phyloP scores from a whole-genome alignment of 2,329 filamentous ascomycete species.

The Aspergillus nomiae region DNA sequence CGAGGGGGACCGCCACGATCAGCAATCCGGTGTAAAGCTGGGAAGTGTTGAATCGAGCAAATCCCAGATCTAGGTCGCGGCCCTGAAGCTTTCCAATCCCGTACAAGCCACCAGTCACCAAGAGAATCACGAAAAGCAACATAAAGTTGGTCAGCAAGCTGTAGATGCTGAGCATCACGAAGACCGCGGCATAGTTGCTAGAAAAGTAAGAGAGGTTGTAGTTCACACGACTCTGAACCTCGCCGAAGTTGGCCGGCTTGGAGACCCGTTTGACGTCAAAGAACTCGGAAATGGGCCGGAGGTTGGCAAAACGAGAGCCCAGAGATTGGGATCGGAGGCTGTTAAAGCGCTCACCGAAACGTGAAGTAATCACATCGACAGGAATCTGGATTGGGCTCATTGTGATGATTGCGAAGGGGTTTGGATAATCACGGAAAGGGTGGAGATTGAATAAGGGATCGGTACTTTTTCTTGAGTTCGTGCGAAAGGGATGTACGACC shows the following conservation, averaged over 20 bases:
- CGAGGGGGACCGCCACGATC: slow-evolving; percentile 79
- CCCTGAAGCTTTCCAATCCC: slow-evolving; percentile 89
- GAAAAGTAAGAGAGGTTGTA: slow-evolving; percentile 98
- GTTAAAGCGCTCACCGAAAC: slow-evolving; percentile 87
- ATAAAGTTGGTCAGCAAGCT: slow-evolving; percentile 83
- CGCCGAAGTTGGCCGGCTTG: slow-evolving; percentile 87
- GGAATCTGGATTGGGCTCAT: slow-evolving; percentile 94
- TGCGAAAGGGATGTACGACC: not conserved
- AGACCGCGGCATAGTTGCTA: slow-evolving; percentile 95
- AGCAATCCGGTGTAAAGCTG: slow-evolving; percentile 92
- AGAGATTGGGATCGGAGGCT: slow-evolving; percentile 78
- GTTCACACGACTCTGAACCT: slow-evolving; percentile 89
- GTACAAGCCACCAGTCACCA: slow-evolving; percentile 84
- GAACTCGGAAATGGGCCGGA: slow-evolving; percentile 90
- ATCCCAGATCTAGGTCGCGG: slow-evolving; percentile 82
- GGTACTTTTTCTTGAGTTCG: not conserved
- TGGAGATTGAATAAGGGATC: not conserved
- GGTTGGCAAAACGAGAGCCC: slow-evolving; percentile 82
- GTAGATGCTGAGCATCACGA: slow-evolving; percentile 95
- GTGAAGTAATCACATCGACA: slow-evolving; percentile 85
- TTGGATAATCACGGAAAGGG: not conserved
- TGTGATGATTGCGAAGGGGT: slow-evolving; percentile 23
- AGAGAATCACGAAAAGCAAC: slow-evolving; percentile 88
- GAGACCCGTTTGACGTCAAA: slow-evolving; percentile 93
- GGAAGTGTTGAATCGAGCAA: slow-evolving; percentile 78